Evolutionary conservation across 805 yeast genomes (phyloP), one percentile per base, ranked within the genome.

Genomic region (Maudiozyma pseudohumilis): DNA sequence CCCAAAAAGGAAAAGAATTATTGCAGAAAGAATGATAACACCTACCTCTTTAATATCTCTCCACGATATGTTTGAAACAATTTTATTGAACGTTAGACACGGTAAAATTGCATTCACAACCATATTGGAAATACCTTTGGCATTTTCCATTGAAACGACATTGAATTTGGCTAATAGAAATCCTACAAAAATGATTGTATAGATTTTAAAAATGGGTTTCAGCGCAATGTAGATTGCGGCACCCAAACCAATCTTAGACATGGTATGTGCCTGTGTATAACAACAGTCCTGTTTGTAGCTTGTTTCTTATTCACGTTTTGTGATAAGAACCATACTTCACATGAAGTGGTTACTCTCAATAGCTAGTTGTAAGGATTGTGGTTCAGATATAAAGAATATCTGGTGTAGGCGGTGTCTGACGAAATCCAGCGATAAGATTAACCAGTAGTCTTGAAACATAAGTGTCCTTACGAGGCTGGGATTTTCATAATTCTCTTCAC

Each of bases 201-300:
- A 81, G 46, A 85, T 81, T 59, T 86, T 86, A 60, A 84, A 69
- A 40, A 85, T 78, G n/a, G 95, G 95, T 63, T 84, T 85, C 39
- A 80, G 78, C 0, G 94, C 75, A 18, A 84, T 70, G 61, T 80
- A 85, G 5, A 86, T 79, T 26, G 84, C 75, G 28, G 69, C 67
- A 13, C 92, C 89, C 23, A 79, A 48, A 20, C 43, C 31, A 8
- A 28, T 28, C 16, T 28, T 28, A 13, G 31, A 28, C 31, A 28
- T 28, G 18, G 16, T 16, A 8, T n/a, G n/a, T n/a, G n/a, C n/a
- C n/a, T n/a, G n/a, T n/a, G n/a, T n/a, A n/a, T n/a, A n/a, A n/a
- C n/a, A n/a, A n/a, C n/a, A n/a, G n/a, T n/a, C n/a, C n/a, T n/a
- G n/a, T n/a, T n/a, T n/a, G n/a, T n/a, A n/a, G n/a, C n/a, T n/a